Conservation (phyloP, 1,284 basidiomycete species). For the Dichomitus squalens region DNA sequence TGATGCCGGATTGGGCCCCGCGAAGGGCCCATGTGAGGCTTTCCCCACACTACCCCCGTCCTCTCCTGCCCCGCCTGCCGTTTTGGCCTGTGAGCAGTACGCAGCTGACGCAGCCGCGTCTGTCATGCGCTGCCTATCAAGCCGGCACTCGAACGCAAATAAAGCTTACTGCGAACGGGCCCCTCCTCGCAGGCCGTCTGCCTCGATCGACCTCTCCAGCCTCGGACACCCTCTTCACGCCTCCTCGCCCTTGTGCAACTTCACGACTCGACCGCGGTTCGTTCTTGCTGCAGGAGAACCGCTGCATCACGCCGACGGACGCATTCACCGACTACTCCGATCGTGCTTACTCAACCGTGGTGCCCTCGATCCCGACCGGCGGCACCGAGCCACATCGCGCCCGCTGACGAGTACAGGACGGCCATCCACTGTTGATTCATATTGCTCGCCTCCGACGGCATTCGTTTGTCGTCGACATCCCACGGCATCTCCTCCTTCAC, state of each 20-base stretch:
- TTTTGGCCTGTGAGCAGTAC: slow-evolving; percentile 4
- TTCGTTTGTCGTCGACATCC: no score
- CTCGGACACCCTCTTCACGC: background rate
- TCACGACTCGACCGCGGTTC: background rate
- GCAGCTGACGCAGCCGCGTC: slow-evolving; percentile 20
- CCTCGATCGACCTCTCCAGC: background rate
- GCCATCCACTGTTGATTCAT: background rate
- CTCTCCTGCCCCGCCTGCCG: slow-evolving; percentile 1
- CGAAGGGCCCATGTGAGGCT: background rate
- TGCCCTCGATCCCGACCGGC: background rate
- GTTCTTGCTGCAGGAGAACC: background rate
- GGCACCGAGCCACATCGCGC: background rate
- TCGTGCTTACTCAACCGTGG: background rate
- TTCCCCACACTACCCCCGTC: slow-evolving; percentile 10
- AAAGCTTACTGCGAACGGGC: slow-evolving; percentile 1
- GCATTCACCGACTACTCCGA: background rate
- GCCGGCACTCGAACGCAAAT: slow-evolving; percentile 7
- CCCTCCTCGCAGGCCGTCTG: background rate
- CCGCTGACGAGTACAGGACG: background rate
- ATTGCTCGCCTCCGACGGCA: background rate
- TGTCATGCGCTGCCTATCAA: slow-evolving; percentile 8
- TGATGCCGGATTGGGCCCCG: background rate
- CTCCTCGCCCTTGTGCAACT: background rate
- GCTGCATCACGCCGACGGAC: background rate
- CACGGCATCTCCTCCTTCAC: background rate